Percentiles rank a stretch among this genome's conserved stretches.
These are phyloP conservation scores for Selenicereus undatus DNA, from an alignment of 148 eudicot genomes.

Conservation along the genomic window DNA sequence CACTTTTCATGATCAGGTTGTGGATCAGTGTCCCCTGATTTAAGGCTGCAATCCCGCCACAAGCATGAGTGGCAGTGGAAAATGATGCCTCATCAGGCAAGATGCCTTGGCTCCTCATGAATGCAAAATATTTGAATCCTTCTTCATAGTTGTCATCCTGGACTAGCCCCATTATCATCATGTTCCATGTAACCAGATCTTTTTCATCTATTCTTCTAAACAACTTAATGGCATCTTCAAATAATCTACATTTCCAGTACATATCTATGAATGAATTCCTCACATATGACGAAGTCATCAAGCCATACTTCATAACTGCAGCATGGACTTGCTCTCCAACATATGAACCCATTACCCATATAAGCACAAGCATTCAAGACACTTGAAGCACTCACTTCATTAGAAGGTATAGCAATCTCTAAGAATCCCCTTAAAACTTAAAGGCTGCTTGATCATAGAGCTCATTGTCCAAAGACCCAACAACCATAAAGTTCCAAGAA, in stretches of 20 bases:
- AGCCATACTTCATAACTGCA: slow-evolving; percentile 33
- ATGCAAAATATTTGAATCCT: slow-evolving; percentile 44
- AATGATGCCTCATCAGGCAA: slow-evolving; percentile 40
- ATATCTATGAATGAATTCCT: slow-evolving; percentile 49
- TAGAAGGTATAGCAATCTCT: slow-evolving; percentile 20
- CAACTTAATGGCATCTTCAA: slow-evolving; percentile 31
- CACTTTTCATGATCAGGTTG: slow-evolving; percentile 38
- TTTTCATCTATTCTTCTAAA: slow-evolving; percentile 26
- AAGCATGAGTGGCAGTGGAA: slow-evolving; percentile 40
- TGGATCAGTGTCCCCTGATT: slow-evolving; percentile 43
- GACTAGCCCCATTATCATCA: slow-evolving; percentile 38
- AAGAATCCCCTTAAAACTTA: slow-evolving; percentile 29
- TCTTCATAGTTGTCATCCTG: slow-evolving; percentile 39
- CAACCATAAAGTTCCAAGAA: slow-evolving; percentile 49
- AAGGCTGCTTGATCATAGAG: slow-evolving; percentile 27
- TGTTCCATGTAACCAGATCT: slow-evolving; percentile 56
- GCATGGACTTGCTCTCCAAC: slow-evolving; percentile 44
- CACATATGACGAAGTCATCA: slow-evolving; percentile 34
- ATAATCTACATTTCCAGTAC: slow-evolving; percentile 43
- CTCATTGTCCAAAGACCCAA: slow-evolving; percentile 34
- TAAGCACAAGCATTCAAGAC: slow-evolving; percentile 55
- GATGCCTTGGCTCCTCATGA: slow-evolving; percentile 36
- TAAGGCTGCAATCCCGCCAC: slow-evolving; percentile 39
- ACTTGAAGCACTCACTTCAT: slow-evolving; percentile 47
- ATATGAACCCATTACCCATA: slow-evolving; percentile 21